Conservation (phyloP, 1,139 yeast species). For the Blastobotrys elegans region DNA sequence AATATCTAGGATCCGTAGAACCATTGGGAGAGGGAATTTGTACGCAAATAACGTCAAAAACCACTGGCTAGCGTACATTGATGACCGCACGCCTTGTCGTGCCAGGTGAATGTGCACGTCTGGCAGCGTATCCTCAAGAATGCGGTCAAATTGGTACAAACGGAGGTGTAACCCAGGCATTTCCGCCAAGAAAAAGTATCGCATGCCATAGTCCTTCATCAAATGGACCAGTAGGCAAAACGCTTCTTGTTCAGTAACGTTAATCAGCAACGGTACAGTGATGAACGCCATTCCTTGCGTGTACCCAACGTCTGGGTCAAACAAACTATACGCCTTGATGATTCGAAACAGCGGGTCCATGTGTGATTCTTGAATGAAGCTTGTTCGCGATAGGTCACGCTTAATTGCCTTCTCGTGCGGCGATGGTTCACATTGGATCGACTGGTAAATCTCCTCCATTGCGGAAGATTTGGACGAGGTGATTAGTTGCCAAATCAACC, state of each 20-base stretch:
- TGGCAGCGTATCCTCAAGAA: slow-evolving; percentile 67
- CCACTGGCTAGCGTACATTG: slow-evolving; percentile 98
- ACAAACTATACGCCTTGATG: slow-evolving; percentile 76
- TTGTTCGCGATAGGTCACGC: slow-evolving; percentile 79
- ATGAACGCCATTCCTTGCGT: slow-evolving; percentile 97
- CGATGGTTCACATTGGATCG: slow-evolving; percentile 48
- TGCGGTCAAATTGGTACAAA: slow-evolving; percentile 82
- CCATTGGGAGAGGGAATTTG: slow-evolving; percentile 82
- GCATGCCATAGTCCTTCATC: slow-evolving; percentile 77
- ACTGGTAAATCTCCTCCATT: slow-evolving; percentile 62
- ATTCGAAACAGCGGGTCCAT: slow-evolving; percentile 63
- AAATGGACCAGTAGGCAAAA: slow-evolving; percentile 74
- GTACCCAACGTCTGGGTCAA: slow-evolving; percentile 91
- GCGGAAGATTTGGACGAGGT: slow-evolving; percentile 71
- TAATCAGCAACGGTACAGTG: slow-evolving; percentile 76
- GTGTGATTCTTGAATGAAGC: slow-evolving; percentile 56
- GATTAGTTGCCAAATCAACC: slow-evolving; percentile 87
- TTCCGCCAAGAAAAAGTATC: slow-evolving; percentile 74
- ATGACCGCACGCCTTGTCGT: slow-evolving; percentile 79
- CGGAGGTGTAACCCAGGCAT: slow-evolving; percentile 90
- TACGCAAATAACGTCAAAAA: slow-evolving; percentile 90
- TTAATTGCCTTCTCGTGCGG: slow-evolving; percentile 72
- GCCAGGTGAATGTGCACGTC: slow-evolving; percentile 66
- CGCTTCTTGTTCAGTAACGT: slow-evolving; percentile 77
- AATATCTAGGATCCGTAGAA: slow-evolving; percentile 75